Percentiles rank a stretch among this genome's conserved stretches.
These are phyloP conservation scores for Schizonepeta tenuifolia DNA, from an alignment of 257 asterid species.

Conservation along the genomic window DNA sequence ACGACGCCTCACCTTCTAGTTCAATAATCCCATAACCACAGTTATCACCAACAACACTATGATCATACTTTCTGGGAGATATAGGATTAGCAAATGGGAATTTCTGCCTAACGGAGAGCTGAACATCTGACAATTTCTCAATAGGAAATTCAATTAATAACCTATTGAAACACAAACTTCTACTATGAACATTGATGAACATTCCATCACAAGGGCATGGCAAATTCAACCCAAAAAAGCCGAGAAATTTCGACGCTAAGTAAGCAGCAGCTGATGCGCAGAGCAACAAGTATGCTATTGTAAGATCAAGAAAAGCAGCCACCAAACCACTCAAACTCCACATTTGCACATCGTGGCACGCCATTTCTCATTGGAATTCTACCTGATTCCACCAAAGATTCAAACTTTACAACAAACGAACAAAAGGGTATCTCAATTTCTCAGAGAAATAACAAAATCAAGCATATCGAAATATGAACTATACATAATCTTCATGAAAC, in stretches of 20 bases:
- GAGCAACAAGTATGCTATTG: constrained; percentile 66
- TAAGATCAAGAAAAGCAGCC: constrained; percentile 87
- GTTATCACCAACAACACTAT: constrained; percentile 25
- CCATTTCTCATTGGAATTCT: constrained; percentile 52
- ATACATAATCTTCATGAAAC: neutral
- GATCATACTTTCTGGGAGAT: constrained; percentile 32
- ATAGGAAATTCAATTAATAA: constrained; percentile 66
- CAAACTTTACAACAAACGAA: constrained; percentile 21
- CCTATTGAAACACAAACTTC: constrained; percentile 53
- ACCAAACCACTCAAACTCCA: constrained; percentile 81
- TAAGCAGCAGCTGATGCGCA: constrained; percentile 74
- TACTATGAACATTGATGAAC: constrained; percentile 41
- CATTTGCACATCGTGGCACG: constrained; percentile 54
- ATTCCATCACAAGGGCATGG: constrained; percentile 82
- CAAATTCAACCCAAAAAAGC: constrained; percentile 62
- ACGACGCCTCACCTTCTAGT: constrained; percentile 65
- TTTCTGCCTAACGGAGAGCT: constrained; percentile 53
- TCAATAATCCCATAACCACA: constrained; percentile 50
- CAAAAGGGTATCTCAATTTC: constrained; percentile 36
- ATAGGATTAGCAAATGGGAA: constrained; percentile 60
- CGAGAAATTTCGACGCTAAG: constrained; percentile 67
- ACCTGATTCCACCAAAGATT: constrained; percentile 35
- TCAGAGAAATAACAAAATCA: neutral
- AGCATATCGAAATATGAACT: constrained; percentile 5
- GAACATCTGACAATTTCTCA: constrained; percentile 62